A percentile compares a stretch with the other conserved stretches of the same genome.
These are phyloP conservation scores for Alternaria conjuncta DNA, from an alignment of 2,329 filamentous ascomycete species.

Conservation along the genomic window DNA sequence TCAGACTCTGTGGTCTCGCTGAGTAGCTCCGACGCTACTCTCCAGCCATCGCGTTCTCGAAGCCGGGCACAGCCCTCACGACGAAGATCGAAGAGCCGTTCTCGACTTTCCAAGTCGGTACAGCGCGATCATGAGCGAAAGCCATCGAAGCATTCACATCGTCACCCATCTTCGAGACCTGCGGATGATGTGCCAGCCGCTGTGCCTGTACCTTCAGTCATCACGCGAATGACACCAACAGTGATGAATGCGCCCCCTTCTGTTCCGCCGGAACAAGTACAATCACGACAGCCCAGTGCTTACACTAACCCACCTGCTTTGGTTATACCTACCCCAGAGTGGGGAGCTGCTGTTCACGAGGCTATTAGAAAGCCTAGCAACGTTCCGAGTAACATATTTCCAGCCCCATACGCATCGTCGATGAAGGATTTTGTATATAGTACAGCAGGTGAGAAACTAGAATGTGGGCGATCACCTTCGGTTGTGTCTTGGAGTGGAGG, in stretches of 20 bases:
- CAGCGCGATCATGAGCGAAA: conserved; percentile 1
- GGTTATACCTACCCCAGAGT: conserved; percentile 4
- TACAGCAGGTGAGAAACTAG: background rate
- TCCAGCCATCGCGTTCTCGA: conserved; percentile 15
- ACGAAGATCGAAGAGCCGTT: conserved; percentile 1
- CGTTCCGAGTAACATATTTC: conserved; percentile 1
- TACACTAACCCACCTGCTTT: background rate
- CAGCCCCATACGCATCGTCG: conserved; percentile 10
- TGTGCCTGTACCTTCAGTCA: background rate
- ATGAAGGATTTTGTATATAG: background rate
- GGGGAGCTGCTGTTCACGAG: conserved; percentile 4
- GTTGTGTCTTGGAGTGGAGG: conserved; percentile 20
- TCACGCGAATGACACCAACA: background rate
- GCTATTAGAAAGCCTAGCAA: conserved; percentile 1
- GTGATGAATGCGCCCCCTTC: conserved; percentile 13
- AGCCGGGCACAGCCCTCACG: conserved; percentile 1
- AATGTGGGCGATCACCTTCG: background rate
- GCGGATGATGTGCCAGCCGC: background rate
- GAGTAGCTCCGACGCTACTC: conserved; percentile 18
- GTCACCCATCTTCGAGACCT: background rate
- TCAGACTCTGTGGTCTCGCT: conserved; percentile 12
- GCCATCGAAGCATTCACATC: background rate
- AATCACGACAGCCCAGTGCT: background rate
- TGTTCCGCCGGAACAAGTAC: background rate
- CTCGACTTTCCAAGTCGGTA: background rate